Percentiles rank a stretch among this genome's conserved stretches.
Evolutionary conservation across 768 basidiomycete species (phyloP).

Genomic region (Paxillus involutus): DNA sequence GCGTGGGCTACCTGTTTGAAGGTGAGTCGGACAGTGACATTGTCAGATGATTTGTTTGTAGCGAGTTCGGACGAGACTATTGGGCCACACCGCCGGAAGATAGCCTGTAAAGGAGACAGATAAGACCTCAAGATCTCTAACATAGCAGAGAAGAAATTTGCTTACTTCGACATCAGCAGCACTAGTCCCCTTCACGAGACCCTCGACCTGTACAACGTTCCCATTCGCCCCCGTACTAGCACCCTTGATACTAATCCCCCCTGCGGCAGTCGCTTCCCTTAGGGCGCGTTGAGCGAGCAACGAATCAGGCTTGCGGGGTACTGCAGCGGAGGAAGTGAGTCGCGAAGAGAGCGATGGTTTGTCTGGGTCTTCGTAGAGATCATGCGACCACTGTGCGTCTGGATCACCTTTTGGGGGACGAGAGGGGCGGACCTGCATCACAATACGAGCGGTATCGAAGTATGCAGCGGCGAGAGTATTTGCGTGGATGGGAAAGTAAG

Average conservation of each 20-base stretch:
- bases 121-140: not conserved
- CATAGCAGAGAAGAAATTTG: not conserved
- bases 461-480: not conserved
- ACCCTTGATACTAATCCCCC: constrained; percentile 64
- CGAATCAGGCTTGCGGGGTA: constrained; percentile 52
- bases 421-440: constrained; percentile 37
- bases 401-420: constrained; percentile 65
- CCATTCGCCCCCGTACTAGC: constrained; percentile 51
- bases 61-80: constrained; percentile 44
- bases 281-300: constrained; percentile 61
- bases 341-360: constrained; percentile 57
- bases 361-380: constrained; percentile 62
- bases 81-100: constrained; percentile 78
- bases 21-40: constrained; percentile 66
- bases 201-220: constrained; percentile 74
- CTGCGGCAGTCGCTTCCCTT: constrained; percentile 51
- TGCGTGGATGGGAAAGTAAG: not conserved
- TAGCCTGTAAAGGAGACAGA: constrained; percentile 42
- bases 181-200: constrained; percentile 74
- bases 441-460: not conserved
- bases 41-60: constrained; percentile 20
- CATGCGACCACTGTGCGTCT: constrained; percentile 70
- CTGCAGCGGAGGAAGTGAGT: constrained; percentile 41
- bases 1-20: constrained; percentile 68
- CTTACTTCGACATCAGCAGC: constrained; percentile 69